Evolutionary conservation across 169 alveolate species (phyloP).

Genomic region (Toxoplasma gondii): DNA sequence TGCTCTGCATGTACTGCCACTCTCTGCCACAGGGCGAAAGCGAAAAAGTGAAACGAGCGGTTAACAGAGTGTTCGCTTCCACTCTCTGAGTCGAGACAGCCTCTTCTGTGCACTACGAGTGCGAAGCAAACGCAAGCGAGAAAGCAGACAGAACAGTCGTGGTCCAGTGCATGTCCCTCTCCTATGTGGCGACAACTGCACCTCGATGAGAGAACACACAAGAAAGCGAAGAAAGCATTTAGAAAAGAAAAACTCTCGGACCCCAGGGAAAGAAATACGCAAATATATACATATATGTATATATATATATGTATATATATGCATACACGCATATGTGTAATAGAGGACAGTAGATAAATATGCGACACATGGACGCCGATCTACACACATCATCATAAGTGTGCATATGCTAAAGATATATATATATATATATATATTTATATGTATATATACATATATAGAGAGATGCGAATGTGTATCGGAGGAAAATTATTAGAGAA

Average conservation of each 20-base stretch:
- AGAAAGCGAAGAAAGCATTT: too few relatives aligned
- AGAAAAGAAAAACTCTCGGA: too few relatives aligned
- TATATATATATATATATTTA: too few relatives aligned
- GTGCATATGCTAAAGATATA: too few relatives aligned
- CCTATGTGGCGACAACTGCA: too few relatives aligned
- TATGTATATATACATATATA: too few relatives aligned
- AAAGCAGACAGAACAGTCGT: neutral
- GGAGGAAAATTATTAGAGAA: neutral
- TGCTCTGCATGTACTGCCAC: conserved; percentile 68
- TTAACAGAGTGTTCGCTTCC: conserved; percentile 41
- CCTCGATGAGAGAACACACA: too few relatives aligned
- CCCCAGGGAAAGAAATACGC: neutral
- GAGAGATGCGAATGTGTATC: too few relatives aligned
- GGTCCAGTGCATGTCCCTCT: neutral
- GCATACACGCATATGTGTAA: neutral
- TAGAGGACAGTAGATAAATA: too few relatives aligned
- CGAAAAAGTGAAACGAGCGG: conserved; percentile 9
- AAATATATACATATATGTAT: neutral
- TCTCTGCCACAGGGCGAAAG: conserved; percentile 54
- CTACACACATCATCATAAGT: too few relatives aligned
- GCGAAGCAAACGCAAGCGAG: neutral
- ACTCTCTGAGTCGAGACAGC: neutral
- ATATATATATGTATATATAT: neutral
- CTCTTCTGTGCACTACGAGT: neutral
- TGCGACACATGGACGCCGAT: too few relatives aligned